Conservation (phyloP, 106 monocot genomes). For the Vanilla planifolia region DNA sequence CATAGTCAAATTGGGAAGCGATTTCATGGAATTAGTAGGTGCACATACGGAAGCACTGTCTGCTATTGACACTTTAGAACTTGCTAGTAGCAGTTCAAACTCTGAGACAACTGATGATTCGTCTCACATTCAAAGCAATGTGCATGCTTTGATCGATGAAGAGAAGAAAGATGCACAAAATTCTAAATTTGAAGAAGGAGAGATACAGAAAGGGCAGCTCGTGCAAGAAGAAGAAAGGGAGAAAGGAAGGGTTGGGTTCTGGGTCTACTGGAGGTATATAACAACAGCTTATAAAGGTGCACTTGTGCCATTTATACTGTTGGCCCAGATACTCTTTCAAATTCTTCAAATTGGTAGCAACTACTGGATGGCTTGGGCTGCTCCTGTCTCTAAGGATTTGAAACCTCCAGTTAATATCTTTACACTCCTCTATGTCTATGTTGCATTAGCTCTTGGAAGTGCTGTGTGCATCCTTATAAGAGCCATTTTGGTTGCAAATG, state of each 20-base stretch:
- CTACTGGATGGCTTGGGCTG: constrained; percentile 21
- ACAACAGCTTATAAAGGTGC: constrained; percentile 69
- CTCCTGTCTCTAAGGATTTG: constrained; percentile 46
- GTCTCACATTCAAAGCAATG: constrained; percentile 1
- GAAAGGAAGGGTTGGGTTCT: constrained; percentile 85
- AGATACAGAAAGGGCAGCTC: constrained; percentile 51
- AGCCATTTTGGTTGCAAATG: constrained; percentile 50
- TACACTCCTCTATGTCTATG: constrained; percentile 62
- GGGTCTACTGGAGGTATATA: constrained; percentile 86
- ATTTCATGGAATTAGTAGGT: constrained; percentile 80
- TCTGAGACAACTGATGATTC: constrained; percentile 7
- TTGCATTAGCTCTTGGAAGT: constrained; percentile 67
- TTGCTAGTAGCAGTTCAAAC: constrained; percentile 10
- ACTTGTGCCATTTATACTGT: constrained; percentile 61
- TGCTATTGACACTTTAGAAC: constrained; percentile 32
- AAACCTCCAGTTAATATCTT: constrained; percentile 47
- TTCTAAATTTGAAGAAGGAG: constrained; percentile 26
- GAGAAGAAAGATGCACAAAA: constrained; percentile 30
- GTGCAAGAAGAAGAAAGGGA: constrained; percentile 95
- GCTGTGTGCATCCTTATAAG: constrained; percentile 56
- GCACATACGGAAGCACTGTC: constrained; percentile 74
- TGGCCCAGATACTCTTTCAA: constrained; percentile 71
- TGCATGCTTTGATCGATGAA: constrained; percentile 3
- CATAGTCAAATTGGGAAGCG: constrained; percentile 62
- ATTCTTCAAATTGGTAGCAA: constrained; percentile 75